These are phyloP conservation scores for Arabis hirsuta DNA, from an alignment of 345 rosid genomes.

Conservation along the genomic window DNA sequence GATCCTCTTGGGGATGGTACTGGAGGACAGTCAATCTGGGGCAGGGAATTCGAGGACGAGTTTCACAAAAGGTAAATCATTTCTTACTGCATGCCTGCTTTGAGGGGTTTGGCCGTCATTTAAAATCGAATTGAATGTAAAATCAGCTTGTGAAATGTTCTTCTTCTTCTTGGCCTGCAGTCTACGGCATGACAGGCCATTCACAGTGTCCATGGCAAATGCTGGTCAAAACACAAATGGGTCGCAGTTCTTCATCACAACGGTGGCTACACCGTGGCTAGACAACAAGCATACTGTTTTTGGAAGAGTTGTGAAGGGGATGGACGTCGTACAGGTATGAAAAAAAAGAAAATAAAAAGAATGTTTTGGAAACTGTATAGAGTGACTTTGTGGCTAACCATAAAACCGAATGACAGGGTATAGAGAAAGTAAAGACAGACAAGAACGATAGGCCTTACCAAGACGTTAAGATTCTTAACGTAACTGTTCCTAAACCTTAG, in stretches of 20 bases:
- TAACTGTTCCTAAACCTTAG: slow-evolving; percentile 84
- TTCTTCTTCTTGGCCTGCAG: slow-evolving; percentile 50
- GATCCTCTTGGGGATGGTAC: slow-evolving; percentile 99
- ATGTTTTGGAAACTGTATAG: background rate
- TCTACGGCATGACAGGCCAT: slow-evolving; percentile 92
- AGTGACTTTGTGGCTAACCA: slow-evolving; percentile 7
- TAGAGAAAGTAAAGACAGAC: slow-evolving; percentile 98
- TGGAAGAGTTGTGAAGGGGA: slow-evolving; percentile 90
- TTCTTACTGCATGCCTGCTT: slow-evolving; percentile 8
- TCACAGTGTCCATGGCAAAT: slow-evolving; percentile 94
- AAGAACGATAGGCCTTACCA: slow-evolving; percentile 81
- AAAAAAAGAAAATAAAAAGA: background rate
- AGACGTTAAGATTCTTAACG: slow-evolving; percentile 85
- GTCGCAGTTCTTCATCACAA: slow-evolving; percentile 91
- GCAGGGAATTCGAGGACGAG: slow-evolving; percentile 98
- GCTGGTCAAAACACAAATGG: slow-evolving; percentile 94
- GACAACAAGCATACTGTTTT: slow-evolving; percentile 97
- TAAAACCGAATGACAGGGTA: slow-evolving; percentile 52
- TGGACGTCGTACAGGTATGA: slow-evolving; percentile 97
- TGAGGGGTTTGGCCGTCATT: background rate
- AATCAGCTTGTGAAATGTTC: background rate
- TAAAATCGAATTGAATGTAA: background rate
- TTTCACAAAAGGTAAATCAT: slow-evolving; percentile 87
- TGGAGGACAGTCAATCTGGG: slow-evolving; percentile 99
- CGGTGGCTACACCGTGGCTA: slow-evolving; percentile 98